These are phyloP conservation scores for Trypanosoma vivax DNA, from an alignment of 208 protist species.

Conservation along the genomic window DNA sequence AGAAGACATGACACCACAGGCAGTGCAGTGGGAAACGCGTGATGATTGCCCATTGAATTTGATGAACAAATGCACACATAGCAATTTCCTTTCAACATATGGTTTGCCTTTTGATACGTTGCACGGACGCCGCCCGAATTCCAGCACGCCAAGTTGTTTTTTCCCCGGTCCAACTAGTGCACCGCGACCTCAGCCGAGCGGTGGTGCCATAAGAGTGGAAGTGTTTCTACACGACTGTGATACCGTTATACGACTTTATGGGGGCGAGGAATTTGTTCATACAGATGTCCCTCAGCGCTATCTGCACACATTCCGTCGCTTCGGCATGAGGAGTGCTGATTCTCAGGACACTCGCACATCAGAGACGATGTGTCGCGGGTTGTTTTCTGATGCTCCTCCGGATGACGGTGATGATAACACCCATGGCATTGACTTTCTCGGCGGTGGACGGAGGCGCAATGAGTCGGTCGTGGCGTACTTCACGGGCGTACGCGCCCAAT, in stretches of 20 bases:
- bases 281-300: slow-evolving; percentile 20
- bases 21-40: slow-evolving; percentile 3
- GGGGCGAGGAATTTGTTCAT: slow-evolving; percentile 36
- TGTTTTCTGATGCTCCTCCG: slow-evolving; percentile 11
- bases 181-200: neutral
- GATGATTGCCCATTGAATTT: slow-evolving; percentile 13
- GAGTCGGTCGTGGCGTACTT: slow-evolving; percentile 46
- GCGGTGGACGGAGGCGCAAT: slow-evolving; percentile 27
- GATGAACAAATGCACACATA: neutral
- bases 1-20: neutral
- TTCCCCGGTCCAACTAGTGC: neutral
- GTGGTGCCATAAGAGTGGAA: slow-evolving; percentile 21
- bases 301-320: slow-evolving; percentile 20
- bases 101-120: neutral
- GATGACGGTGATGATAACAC: neutral
- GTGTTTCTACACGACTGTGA: slow-evolving; percentile 37
- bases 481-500: slow-evolving; percentile 37
- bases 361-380: slow-evolving; percentile 19
- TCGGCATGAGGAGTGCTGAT: slow-evolving; percentile 8
- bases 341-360: neutral
- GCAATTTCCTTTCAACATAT: slow-evolving; percentile 19
- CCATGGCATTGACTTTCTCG: slow-evolving; percentile 18
- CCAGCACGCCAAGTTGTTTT: neutral
- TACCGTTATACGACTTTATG: slow-evolving; percentile 37
- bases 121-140: neutral